Conservation (phyloP, 2,329 filamentous ascomycete genomes). For the Scleromitrula shiraiana region DNA sequence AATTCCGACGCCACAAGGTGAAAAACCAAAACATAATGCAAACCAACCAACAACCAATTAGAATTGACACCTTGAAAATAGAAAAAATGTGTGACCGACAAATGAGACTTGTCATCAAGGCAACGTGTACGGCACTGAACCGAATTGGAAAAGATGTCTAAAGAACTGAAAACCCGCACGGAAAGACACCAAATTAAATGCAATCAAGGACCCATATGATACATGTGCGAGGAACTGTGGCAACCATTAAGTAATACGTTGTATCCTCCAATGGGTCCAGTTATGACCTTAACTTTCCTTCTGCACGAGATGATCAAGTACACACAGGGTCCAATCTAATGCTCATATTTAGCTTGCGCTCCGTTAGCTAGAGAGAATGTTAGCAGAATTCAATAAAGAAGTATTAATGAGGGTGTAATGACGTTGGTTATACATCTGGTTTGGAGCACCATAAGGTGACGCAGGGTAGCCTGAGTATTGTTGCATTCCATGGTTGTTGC, state of each 20-base stretch:
- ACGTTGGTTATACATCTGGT: constrained; percentile 54
- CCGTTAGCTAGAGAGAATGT: constrained; percentile 26
- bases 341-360: constrained; percentile 28
- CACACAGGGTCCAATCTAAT: constrained; percentile 19
- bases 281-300: constrained; percentile 12
- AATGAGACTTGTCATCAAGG: constrained; percentile 25
- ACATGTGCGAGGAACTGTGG: constrained; percentile 23
- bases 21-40: constrained; percentile 21
- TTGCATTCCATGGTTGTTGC: constrained; percentile 26
- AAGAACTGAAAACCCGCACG: constrained; percentile 15
- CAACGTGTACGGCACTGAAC: constrained; percentile 28
- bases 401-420: constrained; percentile 29
- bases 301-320: constrained; percentile 9
- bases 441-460: constrained; percentile 43
- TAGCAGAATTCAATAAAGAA: constrained; percentile 16
- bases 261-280: constrained; percentile 14
- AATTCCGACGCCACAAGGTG: constrained; percentile 11
- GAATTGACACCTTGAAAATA: constrained; percentile 10
- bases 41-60: constrained; percentile 13
- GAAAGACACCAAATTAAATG: constrained; percentile 26
- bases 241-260: constrained; percentile 19
- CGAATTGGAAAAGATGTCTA: constrained; percentile 21
- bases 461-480: constrained; percentile 49
- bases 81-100: constrained; percentile 8
- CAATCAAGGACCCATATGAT: constrained; percentile 30